Conservation (phyloP, 2,329 filamentous ascomycete species). For the Didymella keratinophila region DNA sequence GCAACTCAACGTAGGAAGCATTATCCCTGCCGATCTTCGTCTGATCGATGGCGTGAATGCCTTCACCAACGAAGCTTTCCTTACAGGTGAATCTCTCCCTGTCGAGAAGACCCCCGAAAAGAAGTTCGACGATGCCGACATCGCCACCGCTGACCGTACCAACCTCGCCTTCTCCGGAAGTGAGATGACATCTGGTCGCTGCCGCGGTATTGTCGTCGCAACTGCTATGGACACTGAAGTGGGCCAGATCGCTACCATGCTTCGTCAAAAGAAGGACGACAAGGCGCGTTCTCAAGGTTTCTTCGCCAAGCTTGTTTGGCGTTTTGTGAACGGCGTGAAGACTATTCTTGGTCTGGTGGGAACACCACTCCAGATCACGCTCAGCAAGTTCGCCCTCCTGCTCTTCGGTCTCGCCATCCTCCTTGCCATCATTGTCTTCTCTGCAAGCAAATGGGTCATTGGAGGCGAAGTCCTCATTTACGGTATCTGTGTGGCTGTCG, state of each 20-base stretch:
- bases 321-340: slow-evolving; percentile 51
- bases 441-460: slow-evolving; percentile 61
- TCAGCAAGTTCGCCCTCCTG: slow-evolving; percentile 83
- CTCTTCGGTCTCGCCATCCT: slow-evolving; percentile 78
- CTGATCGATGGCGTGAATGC: slow-evolving; percentile 73
- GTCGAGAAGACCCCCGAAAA: slow-evolving; percentile 70
- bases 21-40: slow-evolving; percentile 72
- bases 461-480: slow-evolving; percentile 57
- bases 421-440: slow-evolving; percentile 73
- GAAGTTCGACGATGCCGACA: slow-evolving; percentile 59
- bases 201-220: slow-evolving; percentile 71
- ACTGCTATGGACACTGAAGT: slow-evolving; percentile 80
- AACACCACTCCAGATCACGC: slow-evolving; percentile 83
- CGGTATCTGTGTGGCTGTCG: slow-evolving; percentile 57
- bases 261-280: slow-evolving; percentile 68
- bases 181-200: slow-evolving; percentile 75
- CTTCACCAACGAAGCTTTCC: slow-evolving; percentile 76
- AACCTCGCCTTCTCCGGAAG: slow-evolving; percentile 77
- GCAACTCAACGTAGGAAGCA: slow-evolving; percentile 61
- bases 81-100: slow-evolving; percentile 76
- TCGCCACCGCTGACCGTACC: slow-evolving; percentile 69
- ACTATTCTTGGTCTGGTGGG: slow-evolving; percentile 73
- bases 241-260: slow-evolving; percentile 74
- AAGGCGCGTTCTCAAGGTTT: slow-evolving; percentile 58
- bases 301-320: slow-evolving; percentile 33